These are phyloP conservation scores for Yueomyces sinensis DNA, from an alignment of 805 yeast species.

Conservation along the genomic window DNA sequence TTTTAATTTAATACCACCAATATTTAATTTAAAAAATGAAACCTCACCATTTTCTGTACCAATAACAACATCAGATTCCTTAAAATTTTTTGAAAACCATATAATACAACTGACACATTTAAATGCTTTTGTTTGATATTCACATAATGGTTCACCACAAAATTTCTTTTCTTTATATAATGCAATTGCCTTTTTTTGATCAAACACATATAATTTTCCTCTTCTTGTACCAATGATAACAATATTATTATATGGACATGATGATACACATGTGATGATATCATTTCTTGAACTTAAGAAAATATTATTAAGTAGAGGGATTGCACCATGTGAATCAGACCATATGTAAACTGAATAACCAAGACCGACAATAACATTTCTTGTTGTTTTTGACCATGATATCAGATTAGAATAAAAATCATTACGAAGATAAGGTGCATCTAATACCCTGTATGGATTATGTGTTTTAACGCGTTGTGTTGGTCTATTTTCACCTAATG, in stretches of 20 bases:
- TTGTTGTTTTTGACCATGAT: conserved; percentile 48
- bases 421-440: conserved; percentile 60
- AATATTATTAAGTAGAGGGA: conserved; percentile 28
- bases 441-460: conserved; percentile 38
- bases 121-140: conserved; percentile 15
- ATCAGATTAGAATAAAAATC: conserved; percentile 70
- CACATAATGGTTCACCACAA: conserved; percentile 8
- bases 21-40: conserved; percentile 26
- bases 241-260: conserved; percentile 32
- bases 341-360: conserved; percentile 47
- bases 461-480: conserved; percentile 24
- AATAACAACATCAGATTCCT: conserved; percentile 29
- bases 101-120: conserved; percentile 42
- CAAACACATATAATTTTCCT: conserved; percentile 39
- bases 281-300: conserved; percentile 24
- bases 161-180: conserved; percentile 2
- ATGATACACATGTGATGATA: conserved; percentile 43
- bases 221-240: conserved; percentile 44
- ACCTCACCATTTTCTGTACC: conserved; percentile 62
- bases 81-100: conserved; percentile 34
- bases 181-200: conserved; percentile 20
- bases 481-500: conserved; percentile 3
- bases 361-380: conserved; percentile 53
- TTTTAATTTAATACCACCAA: too few species aligned
- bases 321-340: conserved; percentile 38